Percentiles rank a stretch among this genome's conserved stretches.
Evolutionary conservation across 495 filamentous ascomycete genomes (phyloP).

Genomic region (Penicillium riverlandense): DNA sequence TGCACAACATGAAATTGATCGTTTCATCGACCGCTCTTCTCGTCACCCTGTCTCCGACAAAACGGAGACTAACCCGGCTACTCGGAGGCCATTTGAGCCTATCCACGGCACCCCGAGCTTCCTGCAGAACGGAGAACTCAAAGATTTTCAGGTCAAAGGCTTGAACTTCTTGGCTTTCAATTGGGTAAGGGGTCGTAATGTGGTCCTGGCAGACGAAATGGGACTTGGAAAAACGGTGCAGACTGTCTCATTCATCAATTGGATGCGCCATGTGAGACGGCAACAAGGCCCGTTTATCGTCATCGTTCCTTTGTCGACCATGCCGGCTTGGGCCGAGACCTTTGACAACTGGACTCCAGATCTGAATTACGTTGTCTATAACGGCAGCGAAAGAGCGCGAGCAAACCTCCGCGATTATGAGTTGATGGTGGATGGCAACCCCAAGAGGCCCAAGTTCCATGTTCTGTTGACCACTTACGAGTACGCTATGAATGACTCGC

Average conservation of each 20-base stretch:
- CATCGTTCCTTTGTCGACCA: slow-evolving; percentile 89
- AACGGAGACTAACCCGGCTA: slow-evolving; percentile 64
- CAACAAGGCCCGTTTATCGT: slow-evolving; percentile 95
- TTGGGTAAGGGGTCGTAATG: slow-evolving; percentile 86
- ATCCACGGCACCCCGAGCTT: slow-evolving; percentile 78
- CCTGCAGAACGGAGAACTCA: slow-evolving; percentile 75
- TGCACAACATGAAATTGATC: slow-evolving; percentile 81
- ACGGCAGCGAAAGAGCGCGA: slow-evolving; percentile 75
- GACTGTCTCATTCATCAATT: slow-evolving; percentile 93
- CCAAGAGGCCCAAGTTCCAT: slow-evolving; percentile 84
- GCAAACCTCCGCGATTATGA: slow-evolving; percentile 81
- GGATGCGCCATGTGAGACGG: slow-evolving; percentile 83
- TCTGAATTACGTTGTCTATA: slow-evolving; percentile 94
- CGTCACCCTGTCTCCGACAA: slow-evolving; percentile 69
- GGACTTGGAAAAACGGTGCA: slow-evolving; percentile 97
- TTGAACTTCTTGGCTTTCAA: slow-evolving; percentile 92
- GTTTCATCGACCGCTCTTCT: slow-evolving; percentile 73
- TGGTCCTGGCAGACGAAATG: slow-evolving; percentile 98
- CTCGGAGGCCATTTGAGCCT: slow-evolving; percentile 60
- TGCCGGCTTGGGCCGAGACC: slow-evolving; percentile 96
- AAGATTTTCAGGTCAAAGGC: slow-evolving; percentile 90
- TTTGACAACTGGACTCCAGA: slow-evolving; percentile 96
- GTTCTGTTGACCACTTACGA: slow-evolving; percentile 94
- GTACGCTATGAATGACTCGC: slow-evolving; percentile 74
- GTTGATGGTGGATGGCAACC: slow-evolving; percentile 74